Base-by-base conservation (phyloP, 257 asterid species). In the Eustoma russellianum region DNA sequence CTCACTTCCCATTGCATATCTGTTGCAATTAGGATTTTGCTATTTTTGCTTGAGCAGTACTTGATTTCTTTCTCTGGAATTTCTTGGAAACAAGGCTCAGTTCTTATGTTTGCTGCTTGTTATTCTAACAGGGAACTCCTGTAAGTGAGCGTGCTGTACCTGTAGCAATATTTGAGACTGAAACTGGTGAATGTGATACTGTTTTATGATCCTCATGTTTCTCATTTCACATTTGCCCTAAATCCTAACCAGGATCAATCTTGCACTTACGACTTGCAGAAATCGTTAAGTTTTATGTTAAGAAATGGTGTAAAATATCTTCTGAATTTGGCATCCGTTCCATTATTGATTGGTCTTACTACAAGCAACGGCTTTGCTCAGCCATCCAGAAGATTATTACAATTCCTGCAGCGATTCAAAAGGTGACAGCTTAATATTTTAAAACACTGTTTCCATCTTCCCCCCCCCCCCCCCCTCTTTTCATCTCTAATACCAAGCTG, bases 111-210 rank as follows among this genome's bases (percentile, higher is more conserved):
- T 60, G 28, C 44, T 46, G 53, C 19, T 48, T 38, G 40, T 50
- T 33, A 14, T 50, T 33, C 75, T 75, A 64, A 65, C 95, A 92
- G 98, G 98, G 98, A 65, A 74, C 88, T 52, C 95, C 97, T 46
- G 98, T 92, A 66, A 92, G 97, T 24, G 98, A 92, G 80, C 97
- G 98, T 65, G 98, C 98, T 62, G 74, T 92, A 66, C 98, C 98
- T 41, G 98, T 92, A 70, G 98, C 98, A 59, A 85, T 92, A 69
- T 92, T 92, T 72, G 95, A 85, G 79, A 81, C 98, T 66, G 90
- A 83, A 63, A 62, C 91, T 38, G 98, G 98, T 92, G 66, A 30
- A 24, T 48, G 65, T 38, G 43, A 44, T 18, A 50, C 51, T 5
- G 11, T 13, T 13, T 9, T 13, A 2, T 13, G 41, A 5, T 35